Conservation (phyloP, 2,329 filamentous ascomycete species). For the Elsinoe necatrix region DNA sequence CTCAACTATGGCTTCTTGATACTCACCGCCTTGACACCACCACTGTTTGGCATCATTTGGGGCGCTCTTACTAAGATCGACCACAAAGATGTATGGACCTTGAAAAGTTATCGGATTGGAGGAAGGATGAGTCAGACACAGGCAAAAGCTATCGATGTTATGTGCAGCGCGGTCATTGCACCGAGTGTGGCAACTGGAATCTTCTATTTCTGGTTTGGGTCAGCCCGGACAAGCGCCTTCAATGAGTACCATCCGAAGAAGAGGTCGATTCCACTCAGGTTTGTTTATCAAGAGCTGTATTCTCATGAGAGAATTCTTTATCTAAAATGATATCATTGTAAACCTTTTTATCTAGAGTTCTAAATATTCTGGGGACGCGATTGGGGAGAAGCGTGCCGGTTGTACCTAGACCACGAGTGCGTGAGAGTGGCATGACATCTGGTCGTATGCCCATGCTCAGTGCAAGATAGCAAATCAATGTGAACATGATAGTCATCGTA, state of each 20-base stretch:
- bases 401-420: too few species aligned
- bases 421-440: too few species aligned
- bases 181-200: not conserved
- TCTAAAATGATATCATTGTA: too few species aligned
- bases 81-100: not conserved
- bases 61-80: not conserved
- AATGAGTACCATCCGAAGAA: not conserved
- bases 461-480: too few species aligned
- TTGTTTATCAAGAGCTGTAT: too few species aligned
- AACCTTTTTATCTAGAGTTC: too few species aligned
- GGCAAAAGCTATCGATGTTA: not conserved
- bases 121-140: not conserved
- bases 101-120: not conserved
- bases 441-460: too few species aligned
- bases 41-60: not conserved
- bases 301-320: too few species aligned
- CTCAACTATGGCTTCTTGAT: not conserved
- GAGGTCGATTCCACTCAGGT: not conserved
- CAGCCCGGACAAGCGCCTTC: not conserved
- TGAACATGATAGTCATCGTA: too few species aligned
- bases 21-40: not conserved
- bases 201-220: not conserved
- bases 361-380: not conserved
- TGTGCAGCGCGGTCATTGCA: not conserved
- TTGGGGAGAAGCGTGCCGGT: not conserved